Conservation (phyloP, 495 filamentous ascomycete species). For the Penicillium bovifimosum region DNA sequence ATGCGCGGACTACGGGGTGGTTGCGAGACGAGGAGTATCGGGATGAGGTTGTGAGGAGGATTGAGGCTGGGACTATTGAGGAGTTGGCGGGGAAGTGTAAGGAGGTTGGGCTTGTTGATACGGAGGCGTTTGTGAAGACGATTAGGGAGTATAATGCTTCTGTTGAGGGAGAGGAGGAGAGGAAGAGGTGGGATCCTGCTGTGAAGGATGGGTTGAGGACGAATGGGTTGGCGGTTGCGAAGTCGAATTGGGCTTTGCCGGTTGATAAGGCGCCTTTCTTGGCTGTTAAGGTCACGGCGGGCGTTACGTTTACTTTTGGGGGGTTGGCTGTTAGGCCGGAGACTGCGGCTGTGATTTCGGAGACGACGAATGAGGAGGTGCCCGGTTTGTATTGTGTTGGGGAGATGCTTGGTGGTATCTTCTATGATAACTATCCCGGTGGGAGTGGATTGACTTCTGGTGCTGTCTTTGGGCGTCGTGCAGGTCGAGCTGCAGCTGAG, state of each 20-base stretch:
- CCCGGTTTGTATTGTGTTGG: constrained; percentile 52
- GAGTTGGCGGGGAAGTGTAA: constrained; percentile 47
- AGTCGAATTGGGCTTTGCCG: constrained; percentile 60
- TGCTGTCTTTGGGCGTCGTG: constrained; percentile 50
- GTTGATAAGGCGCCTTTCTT: constrained; percentile 51
- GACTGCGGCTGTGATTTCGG: constrained; percentile 42
- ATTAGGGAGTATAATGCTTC: constrained; percentile 50
- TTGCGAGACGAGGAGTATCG: constrained; percentile 55
- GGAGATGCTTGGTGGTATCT: constrained; percentile 60
- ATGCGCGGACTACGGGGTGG: constrained; percentile 40
- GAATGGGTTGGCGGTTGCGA: constrained; percentile 36
- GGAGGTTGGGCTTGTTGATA: constrained; percentile 37
- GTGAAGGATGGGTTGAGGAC: constrained; percentile 54
- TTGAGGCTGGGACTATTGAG: constrained; percentile 43
- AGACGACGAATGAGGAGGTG: constrained; percentile 36
- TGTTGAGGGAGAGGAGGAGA: constrained; percentile 32
- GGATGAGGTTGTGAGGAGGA: constrained; percentile 45
- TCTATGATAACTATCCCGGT: constrained; percentile 55
- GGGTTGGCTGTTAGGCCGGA: constrained; percentile 45
- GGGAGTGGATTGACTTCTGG: constrained; percentile 54
- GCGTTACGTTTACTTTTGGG: constrained; percentile 64
- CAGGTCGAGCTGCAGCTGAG: constrained; percentile 39
- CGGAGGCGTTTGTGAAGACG: constrained; percentile 39
- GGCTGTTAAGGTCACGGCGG: constrained; percentile 54
- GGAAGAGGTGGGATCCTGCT: constrained; percentile 52